These are phyloP conservation scores for Yarrowia keelungensis DNA, from an alignment of 805 yeast species.

Conservation along the genomic window DNA sequence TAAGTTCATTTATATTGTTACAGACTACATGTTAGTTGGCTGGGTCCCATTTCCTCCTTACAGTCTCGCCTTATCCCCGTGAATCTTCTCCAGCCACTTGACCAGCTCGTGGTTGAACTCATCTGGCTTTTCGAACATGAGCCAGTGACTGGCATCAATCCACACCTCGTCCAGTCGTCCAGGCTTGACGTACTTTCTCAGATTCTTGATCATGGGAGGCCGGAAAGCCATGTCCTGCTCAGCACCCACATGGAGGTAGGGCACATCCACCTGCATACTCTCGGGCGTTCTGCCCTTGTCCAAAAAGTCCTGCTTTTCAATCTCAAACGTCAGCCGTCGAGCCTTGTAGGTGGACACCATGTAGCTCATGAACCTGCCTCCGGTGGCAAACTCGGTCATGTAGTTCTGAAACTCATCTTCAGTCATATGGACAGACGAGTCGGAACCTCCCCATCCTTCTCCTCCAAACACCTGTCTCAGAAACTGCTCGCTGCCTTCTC, in stretches of 20 bases:
- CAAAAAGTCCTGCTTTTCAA: constrained; percentile 33
- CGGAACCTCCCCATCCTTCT: not conserved
- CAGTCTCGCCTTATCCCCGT: not conserved
- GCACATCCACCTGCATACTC: constrained; percentile 26
- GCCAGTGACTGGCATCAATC: constrained; percentile 30
- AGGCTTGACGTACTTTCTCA: constrained; percentile 10
- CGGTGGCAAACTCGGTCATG: constrained; percentile 32
- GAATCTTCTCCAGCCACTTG: constrained; percentile 17
- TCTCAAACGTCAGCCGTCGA: constrained; percentile 32
- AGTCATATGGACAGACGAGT: not conserved
- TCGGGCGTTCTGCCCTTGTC: constrained; percentile 19
- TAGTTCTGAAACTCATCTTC: constrained; percentile 35
- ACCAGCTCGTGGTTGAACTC: constrained; percentile 18
- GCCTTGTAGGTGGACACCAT: constrained; percentile 35
- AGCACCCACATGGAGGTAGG: constrained; percentile 31
- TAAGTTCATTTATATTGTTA: no score
- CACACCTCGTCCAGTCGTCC: constrained; percentile 15
- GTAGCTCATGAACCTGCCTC: constrained; percentile 24
- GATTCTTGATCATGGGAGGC: constrained; percentile 21
- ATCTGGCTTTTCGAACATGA: constrained; percentile 9
- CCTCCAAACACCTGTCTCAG: constrained; percentile 16
- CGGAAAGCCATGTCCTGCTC: constrained; percentile 35
- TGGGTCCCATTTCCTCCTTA: not conserved
- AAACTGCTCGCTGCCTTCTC: constrained; percentile 16
- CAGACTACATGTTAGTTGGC: no score